phyloP scores from a whole-genome alignment of 2,329 filamentous ascomycete genomes.

The Phialophora verrucosa region DNA sequence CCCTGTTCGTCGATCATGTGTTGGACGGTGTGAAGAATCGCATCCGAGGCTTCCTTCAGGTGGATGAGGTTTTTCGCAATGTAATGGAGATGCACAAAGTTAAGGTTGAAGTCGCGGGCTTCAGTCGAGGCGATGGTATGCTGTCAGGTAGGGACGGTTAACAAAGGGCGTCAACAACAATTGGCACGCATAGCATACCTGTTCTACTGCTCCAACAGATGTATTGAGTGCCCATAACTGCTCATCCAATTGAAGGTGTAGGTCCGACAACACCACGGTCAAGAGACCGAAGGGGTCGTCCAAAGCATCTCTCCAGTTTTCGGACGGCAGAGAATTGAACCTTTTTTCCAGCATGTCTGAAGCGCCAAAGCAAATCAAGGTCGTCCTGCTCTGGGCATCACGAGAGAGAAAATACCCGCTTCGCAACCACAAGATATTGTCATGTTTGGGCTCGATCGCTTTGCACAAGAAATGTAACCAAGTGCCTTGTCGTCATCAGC shows the following conservation, averaged over 20 bases:
- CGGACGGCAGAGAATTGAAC: constrained; percentile 7
- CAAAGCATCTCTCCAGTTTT: constrained; percentile 14
- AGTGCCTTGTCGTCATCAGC: constrained; percentile 6
- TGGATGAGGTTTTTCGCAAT: constrained; percentile 49
- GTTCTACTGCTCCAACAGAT: constrained; percentile 15
- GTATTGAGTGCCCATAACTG: constrained; percentile 21
- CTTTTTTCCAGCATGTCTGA: constrained; percentile 5
- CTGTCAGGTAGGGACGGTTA: neutral
- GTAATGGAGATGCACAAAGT: constrained; percentile 45
- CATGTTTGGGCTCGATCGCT: constrained; percentile 17
- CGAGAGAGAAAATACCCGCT: constrained; percentile 19
- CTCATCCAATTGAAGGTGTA: constrained; percentile 22
- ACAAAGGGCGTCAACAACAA: neutral
- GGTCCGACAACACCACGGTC: constrained; percentile 20
- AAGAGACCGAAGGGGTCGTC: constrained; percentile 20
- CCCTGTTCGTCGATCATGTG: constrained; percentile 39
- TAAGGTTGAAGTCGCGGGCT: constrained; percentile 15
- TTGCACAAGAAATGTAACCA: constrained; percentile 23
- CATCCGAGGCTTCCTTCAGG: constrained; percentile 46
- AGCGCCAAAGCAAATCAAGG: constrained; percentile 24
- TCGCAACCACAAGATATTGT: constrained; percentile 19
- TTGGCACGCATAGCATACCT: constrained; percentile 4
- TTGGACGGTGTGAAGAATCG: constrained; percentile 41
- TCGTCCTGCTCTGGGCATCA: neutral
- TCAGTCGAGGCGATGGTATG: constrained; percentile 8